Percentiles rank a stretch among this genome's conserved stretches.
These are phyloP conservation scores for Leccinum fibrillosum DNA, from an alignment of 768 basidiomycete species.

Conservation along the genomic window DNA sequence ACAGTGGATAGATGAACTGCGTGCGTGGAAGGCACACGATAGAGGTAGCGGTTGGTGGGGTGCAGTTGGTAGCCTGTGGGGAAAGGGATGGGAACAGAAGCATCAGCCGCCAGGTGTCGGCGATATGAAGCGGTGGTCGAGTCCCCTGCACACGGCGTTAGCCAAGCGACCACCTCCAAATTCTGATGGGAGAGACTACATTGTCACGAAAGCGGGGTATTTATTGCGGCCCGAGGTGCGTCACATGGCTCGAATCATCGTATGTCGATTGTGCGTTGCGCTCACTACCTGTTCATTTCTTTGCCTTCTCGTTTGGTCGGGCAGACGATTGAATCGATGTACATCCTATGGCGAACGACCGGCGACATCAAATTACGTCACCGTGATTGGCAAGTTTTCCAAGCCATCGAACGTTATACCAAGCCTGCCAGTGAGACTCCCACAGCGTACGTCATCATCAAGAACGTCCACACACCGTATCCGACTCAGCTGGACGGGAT, in stretches of 20 bases:
- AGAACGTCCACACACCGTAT: too few species aligned
- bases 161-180: neutral
- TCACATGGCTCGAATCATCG: neutral
- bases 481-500: too few species aligned
- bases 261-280: neutral
- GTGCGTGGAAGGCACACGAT: neutral
- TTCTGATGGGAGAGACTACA: slow-evolving; percentile 50
- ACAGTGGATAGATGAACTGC: neutral
- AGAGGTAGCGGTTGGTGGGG: neutral
- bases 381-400: slow-evolving; percentile 54
- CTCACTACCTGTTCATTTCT: neutral
- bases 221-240: slow-evolving; percentile 67
- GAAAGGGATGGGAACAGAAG: slow-evolving; percentile 10
- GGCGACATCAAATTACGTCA: slow-evolving; percentile 55
- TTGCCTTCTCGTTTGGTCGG: neutral
- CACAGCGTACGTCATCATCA: too few species aligned
- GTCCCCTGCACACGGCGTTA: neutral
- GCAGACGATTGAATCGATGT: slow-evolving; percentile 68
- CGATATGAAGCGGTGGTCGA: slow-evolving; percentile 28
- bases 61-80: neutral
- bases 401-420: slow-evolving; percentile 58
- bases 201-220: slow-evolving; percentile 42
- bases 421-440: slow-evolving; percentile 21
- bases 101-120: slow-evolving; percentile 51
- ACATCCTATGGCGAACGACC: slow-evolving; percentile 69